Evolutionary conservation across 768 basidiomycete species (phyloP).

Genomic region (Myochromella boudieri): DNA sequence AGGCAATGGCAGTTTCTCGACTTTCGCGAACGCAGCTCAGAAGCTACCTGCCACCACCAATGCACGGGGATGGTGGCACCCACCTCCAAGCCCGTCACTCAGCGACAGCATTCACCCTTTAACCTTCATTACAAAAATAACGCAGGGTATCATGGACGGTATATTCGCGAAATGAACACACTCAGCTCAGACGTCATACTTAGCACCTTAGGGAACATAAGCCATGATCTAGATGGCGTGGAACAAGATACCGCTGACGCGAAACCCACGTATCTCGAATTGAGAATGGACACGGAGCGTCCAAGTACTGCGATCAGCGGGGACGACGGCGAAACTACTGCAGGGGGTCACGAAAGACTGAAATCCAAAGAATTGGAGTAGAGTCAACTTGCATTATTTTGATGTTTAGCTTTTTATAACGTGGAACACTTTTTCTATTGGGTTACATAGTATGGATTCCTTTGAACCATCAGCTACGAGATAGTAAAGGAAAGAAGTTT

Average conservation of each 20-base stretch:
- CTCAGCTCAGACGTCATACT: slow-evolving; percentile 61
- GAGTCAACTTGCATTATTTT: no score
- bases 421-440: no score
- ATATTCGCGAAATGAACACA: slow-evolving; percentile 45
- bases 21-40: slow-evolving; percentile 77
- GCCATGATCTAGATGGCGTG: slow-evolving; percentile 43
- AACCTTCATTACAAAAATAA: slow-evolving; percentile 47
- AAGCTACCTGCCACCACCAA: slow-evolving; percentile 73
- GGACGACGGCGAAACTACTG: slow-evolving; percentile 50
- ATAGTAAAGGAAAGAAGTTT: no score
- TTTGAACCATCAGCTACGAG: no score
- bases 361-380: no score
- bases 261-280: slow-evolving; percentile 57
- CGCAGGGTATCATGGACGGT: slow-evolving; percentile 36
- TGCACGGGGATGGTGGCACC: slow-evolving; percentile 69
- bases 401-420: no score
- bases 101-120: slow-evolving; percentile 55
- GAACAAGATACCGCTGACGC: slow-evolving; percentile 57
- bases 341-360: no score
- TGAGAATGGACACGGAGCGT: slow-evolving; percentile 50
- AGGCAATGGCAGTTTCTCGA: slow-evolving; percentile 61
- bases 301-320: slow-evolving; percentile 53
- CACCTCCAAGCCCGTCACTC: slow-evolving; percentile 61
- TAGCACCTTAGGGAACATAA: slow-evolving; percentile 63
- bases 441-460: no score